Evolutionary conservation across 1,139 yeast species (phyloP).

Genomic region (Ogataea hybrid): DNA sequence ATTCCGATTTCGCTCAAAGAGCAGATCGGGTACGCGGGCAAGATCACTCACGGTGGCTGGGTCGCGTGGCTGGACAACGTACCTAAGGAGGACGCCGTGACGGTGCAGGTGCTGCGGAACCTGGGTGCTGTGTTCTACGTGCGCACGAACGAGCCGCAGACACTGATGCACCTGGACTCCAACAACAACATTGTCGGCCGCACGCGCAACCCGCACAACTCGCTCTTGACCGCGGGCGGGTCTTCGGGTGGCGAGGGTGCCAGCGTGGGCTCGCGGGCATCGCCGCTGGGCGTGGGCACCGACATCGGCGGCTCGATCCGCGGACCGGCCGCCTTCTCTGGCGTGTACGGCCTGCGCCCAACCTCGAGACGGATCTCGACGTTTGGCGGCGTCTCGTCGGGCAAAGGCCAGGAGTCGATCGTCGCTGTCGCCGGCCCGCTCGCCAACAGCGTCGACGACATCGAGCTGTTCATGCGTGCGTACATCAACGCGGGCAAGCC

Average conservation of each 20-base stretch:
- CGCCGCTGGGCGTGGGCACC: conserved; percentile 67
- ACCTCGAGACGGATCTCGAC: conserved; percentile 58
- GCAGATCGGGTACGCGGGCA: conserved; percentile 59
- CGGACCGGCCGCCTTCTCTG: conserved; percentile 72
- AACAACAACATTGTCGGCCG: conserved; percentile 49
- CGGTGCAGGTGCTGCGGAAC: conserved; percentile 50
- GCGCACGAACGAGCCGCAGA: conserved; percentile 56
- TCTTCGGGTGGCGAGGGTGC: conserved; percentile 82
- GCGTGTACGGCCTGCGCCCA: conserved; percentile 68
- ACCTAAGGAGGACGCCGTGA: conserved; percentile 48
- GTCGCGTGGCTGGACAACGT: conserved; percentile 53
- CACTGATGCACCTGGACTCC: conserved; percentile 55
- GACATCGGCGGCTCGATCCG: conserved; percentile 82
- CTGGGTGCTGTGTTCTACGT: conserved; percentile 66
- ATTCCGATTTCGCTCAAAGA: conserved; percentile 77
- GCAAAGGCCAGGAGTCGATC: conserved; percentile 58
- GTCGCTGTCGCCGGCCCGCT: conserved; percentile 64
- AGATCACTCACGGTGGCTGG: conserved; percentile 60
- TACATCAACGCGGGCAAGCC: conserved; percentile 62
- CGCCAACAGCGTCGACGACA: conserved; percentile 58
- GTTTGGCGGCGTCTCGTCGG: conserved; percentile 50
- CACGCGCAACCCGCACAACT: conserved; percentile 53
- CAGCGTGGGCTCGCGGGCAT: conserved; percentile 60
- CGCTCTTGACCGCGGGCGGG: conserved; percentile 59
- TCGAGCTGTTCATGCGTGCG: conserved; percentile 60